A percentile compares a stretch with the other conserved stretches of the same genome.
Evolutionary conservation across 192 early-diverging fungal species (phyloP).

Genomic region (Phlyctochytrium bullatum): DNA sequence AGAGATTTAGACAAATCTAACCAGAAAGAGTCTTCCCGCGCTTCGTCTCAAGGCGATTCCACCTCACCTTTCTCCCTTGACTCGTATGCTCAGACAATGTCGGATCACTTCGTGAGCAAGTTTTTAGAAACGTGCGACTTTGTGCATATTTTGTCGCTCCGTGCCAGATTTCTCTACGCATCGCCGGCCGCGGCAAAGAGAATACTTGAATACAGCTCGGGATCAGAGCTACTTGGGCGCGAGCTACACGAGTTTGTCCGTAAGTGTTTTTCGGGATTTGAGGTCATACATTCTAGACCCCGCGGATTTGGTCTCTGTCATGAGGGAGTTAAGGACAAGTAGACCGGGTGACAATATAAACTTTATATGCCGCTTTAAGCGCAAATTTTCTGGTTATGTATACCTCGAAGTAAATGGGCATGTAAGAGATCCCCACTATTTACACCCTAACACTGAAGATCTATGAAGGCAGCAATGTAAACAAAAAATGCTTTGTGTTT

Average conservation of each 20-base stretch:
- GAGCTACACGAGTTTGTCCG: slow-evolving; percentile 55
- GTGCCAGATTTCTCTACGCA: slow-evolving; percentile 66
- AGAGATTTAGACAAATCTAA: too few relatives aligned
- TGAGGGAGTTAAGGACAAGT: slow-evolving; percentile 61
- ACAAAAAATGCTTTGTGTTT: slow-evolving; percentile 67
- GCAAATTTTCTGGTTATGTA: slow-evolving; percentile 57
- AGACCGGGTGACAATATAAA: slow-evolving; percentile 47
- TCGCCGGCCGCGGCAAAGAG: slow-evolving; percentile 36
- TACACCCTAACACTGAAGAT: slow-evolving; percentile 26
- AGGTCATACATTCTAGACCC: slow-evolving; percentile 34
- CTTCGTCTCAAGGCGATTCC: not conserved
- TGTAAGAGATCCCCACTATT: slow-evolving; percentile 25
- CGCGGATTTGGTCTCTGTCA: slow-evolving; percentile 62
- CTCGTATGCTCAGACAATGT: slow-evolving; percentile 3
- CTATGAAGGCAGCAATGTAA: slow-evolving; percentile 51
- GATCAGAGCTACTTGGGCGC: slow-evolving; percentile 57
- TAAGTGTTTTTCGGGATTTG: not conserved
- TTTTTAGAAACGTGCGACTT: slow-evolving; percentile 59
- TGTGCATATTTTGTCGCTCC: slow-evolving; percentile 64
- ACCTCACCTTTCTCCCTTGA: slow-evolving; percentile 4
- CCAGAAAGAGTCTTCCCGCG: not conserved
- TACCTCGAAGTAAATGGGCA: slow-evolving; percentile 67
- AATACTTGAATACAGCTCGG: slow-evolving; percentile 53
- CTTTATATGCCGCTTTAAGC: slow-evolving; percentile 60
- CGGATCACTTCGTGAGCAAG: slow-evolving; percentile 11